Base-by-base conservation (phyloP, 192 early-diverging fungal genomes). In the Funneliformis geosporum region DNA sequence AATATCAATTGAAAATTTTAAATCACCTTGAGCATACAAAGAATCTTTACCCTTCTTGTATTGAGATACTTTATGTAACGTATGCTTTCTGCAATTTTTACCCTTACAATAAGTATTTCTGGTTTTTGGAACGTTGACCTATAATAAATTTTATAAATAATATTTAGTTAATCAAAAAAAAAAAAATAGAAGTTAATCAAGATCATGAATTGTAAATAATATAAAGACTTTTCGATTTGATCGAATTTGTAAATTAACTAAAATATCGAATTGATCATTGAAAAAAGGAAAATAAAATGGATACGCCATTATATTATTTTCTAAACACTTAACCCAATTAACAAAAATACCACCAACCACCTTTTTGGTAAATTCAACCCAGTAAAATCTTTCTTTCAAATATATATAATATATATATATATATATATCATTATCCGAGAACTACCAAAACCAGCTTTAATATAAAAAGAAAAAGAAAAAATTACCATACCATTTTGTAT, bases 21-120 rank as follows among this genome's bases (percentile, higher is more conserved):
- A 21, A 10, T 47, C 87, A 98, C 97, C 97, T 92, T 99, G 98
- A 83, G 96, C 97, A 85, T 96, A 99, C 83, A 98, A 91, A 80
- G 98, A 99, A 83, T 93, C 97, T 94, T 99, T 98, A 82, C 98
- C 98, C 79, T 94, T 96, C 96, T 98, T 99, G 96, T 99, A 98
- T 90, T 99, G 98, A 82, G 98, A 94, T 76, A 98, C 98, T 94
- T 98, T 98, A 96, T 99, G 98, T 70, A 96, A 94, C 79, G 96
- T 99, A 95, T 99, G 98, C 95, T 97, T 98, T 85, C 89, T 91
- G 94, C 96, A 99, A 85, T 91, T 91, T 88, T 89, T 89, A 87
- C 96, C 94, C 93, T 97, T 97, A 94, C 98, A 99, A 95, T 92
- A 98, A 86, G 98, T 98, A 93, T 99, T 99, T 85, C 98, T 92